Evolutionary conservation across 495 filamentous ascomycete genomes (phyloP), one percentile per base, ranked within the genome.

Genomic region (Aspergillus taichungensis): DNA sequence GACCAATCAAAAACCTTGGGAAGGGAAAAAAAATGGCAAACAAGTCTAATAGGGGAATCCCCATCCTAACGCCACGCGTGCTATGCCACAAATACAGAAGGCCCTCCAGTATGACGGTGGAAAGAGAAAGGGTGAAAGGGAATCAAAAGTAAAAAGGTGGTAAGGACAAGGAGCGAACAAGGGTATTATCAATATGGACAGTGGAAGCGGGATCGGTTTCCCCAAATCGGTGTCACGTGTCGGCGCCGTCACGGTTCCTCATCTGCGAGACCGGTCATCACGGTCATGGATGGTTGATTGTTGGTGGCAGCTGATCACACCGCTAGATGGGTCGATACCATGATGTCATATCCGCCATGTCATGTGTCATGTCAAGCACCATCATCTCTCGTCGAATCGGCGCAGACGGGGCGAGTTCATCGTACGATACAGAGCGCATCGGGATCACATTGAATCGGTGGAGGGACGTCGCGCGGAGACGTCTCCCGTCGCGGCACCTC

Each of bases 1-100:
- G 18, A 24, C 4, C 18, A 24, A 24, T 24, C 18, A 24, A 24
- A 24, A 24, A 24, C 2, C 18, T 1, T 24, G 18, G 18, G 18
- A 24, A 24, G 18, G 18, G 4, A 24, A 24, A 24, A 24, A 24
- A 24, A 24, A 24, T 24, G 18, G 18, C 18, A 45, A 55, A 32
- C 52, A 45, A 47, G 54, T 56, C 54, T 56, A 56, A 46, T 39
- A 52, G 34, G 40, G 41, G 14, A 29, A 42, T 45, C 28, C 34
- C 42, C 42, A 45, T 48, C 54, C 50, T 40, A 57, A 57, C 54
- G 50, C 54, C 55, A 52, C 52, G 55, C 47, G 55, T 52, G 55
- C 55, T 59, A 59, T 55, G 55, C 55, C 55, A 57, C 54, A 57
- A 55, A 46, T 54, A 58, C 49, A 58, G 41, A 45, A 47, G 43